phyloP scores from a whole-genome alignment of 2,329 filamentous ascomycete species.

The Colletotrichum sp. region DNA sequence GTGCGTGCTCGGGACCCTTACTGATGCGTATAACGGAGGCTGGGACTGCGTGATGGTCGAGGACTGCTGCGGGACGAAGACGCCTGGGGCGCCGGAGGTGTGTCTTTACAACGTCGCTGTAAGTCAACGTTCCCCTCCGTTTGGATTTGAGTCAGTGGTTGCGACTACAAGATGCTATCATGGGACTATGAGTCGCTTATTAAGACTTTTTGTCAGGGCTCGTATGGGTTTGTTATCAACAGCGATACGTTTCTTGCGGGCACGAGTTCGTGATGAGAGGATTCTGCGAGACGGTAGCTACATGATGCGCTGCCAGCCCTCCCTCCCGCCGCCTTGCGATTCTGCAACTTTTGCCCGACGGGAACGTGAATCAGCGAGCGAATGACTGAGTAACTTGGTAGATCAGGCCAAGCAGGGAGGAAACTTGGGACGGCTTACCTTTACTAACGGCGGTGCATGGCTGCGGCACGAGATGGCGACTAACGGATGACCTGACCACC shows the following conservation, averaged over 20 bases:
- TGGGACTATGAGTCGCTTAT: neutral
- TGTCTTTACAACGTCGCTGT: conserved; percentile 14
- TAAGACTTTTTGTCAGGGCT: neutral
- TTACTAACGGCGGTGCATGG: neutral
- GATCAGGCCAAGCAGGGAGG: neutral
- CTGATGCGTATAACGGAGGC: conserved; percentile 60
- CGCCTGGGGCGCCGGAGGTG: conserved; percentile 10
- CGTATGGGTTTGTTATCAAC: conserved; percentile 13
- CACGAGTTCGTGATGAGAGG: neutral
- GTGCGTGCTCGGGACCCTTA: conserved; percentile 61
- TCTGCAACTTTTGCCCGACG: neutral
- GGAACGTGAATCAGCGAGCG: neutral
- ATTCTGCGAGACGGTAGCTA: neutral
- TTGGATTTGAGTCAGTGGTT: neutral
- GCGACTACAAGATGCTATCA: neutral
- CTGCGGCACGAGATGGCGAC: neutral
- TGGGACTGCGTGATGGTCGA: conserved; percentile 19
- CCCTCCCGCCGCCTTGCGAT: neutral
- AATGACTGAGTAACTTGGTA: neutral
- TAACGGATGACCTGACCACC: neutral
- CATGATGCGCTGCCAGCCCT: neutral
- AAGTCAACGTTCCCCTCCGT: neutral
- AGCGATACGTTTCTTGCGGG: conserved; percentile 6
- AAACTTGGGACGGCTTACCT: neutral
- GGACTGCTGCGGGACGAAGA: conserved; percentile 16